Conservation (phyloP, 2,329 filamentous ascomycete genomes). For the Scedosporium boydii region DNA sequence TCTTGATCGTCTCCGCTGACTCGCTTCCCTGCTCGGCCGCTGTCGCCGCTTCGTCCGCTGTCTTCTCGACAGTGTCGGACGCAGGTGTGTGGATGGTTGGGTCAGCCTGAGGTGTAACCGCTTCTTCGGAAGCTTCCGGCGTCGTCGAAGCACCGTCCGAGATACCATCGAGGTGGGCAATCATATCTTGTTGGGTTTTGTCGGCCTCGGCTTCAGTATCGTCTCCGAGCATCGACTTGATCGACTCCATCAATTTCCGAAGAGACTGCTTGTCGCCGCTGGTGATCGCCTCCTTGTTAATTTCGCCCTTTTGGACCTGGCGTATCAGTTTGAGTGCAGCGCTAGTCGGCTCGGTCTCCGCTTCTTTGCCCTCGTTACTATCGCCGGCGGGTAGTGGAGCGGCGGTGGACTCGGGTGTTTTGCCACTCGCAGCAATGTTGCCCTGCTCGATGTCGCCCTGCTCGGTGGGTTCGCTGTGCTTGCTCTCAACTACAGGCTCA, state of each 20-base stretch:
- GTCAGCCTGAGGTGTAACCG: background rate
- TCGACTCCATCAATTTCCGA: constrained; percentile 1
- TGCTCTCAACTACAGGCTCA: background rate
- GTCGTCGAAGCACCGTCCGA: constrained; percentile 4
- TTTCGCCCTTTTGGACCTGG: background rate
- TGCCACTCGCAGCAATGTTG: too few relatives aligned
- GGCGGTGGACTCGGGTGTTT: background rate
- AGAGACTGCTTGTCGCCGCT: constrained; percentile 2
- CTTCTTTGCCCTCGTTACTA: background rate
- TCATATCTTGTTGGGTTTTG: background rate
- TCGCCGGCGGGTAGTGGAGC: too few relatives aligned
- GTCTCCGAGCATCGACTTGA: constrained; percentile 2
- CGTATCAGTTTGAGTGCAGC: background rate
- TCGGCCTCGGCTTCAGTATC: background rate
- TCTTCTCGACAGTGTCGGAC: background rate
- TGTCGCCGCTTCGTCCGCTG: background rate
- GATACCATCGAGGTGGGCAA: background rate
- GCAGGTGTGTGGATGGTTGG: background rate
- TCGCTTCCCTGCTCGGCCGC: background rate
- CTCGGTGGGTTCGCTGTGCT: background rate
- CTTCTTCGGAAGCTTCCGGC: constrained; percentile 3
- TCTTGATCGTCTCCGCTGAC: background rate
- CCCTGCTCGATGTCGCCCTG: background rate
- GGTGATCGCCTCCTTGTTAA: background rate
- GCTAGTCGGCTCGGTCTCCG: background rate